phyloP scores from a whole-genome alignment of 2,329 filamentous ascomycete genomes.

The Neocatenulostroma microsporum region DNA sequence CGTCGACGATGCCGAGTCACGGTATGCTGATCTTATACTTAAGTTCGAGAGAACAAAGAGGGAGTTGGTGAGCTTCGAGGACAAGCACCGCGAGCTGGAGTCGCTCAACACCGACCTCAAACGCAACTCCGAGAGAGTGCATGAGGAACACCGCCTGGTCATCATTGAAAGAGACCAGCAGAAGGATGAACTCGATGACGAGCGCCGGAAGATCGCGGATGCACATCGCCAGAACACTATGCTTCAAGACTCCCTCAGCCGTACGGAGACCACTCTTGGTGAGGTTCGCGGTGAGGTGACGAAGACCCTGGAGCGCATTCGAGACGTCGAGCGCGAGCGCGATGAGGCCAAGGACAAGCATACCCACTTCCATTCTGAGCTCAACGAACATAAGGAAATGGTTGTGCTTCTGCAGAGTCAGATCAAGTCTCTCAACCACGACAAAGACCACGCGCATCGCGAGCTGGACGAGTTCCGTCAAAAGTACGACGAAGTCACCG shows the following conservation, averaged over 20 bases:
- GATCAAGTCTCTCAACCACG: conserved; percentile 15
- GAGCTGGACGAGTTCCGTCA: conserved; percentile 20
- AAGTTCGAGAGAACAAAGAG: conserved; percentile 21
- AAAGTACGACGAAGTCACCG: conserved; percentile 23
- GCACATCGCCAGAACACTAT: conserved; percentile 16
- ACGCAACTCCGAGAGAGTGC: conserved; percentile 18
- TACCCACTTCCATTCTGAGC: conserved; percentile 16
- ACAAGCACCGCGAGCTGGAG: conserved; percentile 20
- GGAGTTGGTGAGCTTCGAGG: conserved; percentile 19
- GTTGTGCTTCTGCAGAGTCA: conserved; percentile 20
- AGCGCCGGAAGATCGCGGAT: conserved; percentile 19
- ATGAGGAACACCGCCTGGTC: conserved; percentile 20
- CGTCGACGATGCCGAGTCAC: conserved; percentile 20
- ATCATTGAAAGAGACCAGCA: conserved; percentile 22
- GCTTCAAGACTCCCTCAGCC: conserved; percentile 16
- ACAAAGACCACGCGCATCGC: conserved; percentile 18
- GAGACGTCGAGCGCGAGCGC: conserved; percentile 21
- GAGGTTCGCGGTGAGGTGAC: conserved; percentile 18
- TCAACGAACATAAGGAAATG: conserved; percentile 20
- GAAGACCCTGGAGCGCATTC: conserved; percentile 20
- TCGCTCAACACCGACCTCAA: conserved; percentile 18
- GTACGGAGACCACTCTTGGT: conserved; percentile 18
- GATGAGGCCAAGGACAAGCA: conserved; percentile 22
- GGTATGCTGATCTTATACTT: conserved; percentile 17
- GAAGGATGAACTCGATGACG: conserved; percentile 21